phyloP scores from a whole-genome alignment of 352 stramenopile genomes.

The Pythium sp. region DNA sequence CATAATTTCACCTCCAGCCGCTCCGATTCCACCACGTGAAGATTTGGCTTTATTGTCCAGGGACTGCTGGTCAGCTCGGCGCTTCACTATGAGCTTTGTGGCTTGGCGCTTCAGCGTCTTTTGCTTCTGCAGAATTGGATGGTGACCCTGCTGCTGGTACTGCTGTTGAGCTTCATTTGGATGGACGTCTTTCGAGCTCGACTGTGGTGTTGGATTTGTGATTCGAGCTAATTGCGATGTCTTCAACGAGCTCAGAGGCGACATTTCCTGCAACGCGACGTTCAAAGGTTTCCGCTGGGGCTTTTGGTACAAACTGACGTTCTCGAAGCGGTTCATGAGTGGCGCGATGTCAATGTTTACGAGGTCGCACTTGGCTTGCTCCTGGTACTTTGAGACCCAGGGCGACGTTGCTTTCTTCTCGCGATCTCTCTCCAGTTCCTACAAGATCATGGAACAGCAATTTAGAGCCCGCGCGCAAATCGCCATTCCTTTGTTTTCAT shows the following conservation, averaged over 20 bases:
- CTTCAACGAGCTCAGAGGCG: not conserved
- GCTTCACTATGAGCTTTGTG: constrained; percentile 19
- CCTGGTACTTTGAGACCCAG: constrained; percentile 23
- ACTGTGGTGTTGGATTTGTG: not conserved
- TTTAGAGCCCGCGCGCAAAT: not conserved
- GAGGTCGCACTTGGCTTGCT: constrained; percentile 31
- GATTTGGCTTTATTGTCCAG: not conserved
- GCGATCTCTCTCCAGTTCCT: constrained; percentile 3
- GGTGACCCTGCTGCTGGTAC: not conserved
- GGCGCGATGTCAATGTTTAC: constrained; percentile 27
- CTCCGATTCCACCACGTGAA: not conserved
- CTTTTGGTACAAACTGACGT: constrained; percentile 29
- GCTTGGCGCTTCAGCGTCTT: constrained; percentile 18
- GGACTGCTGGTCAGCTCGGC: not conserved
- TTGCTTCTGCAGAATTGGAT: not conserved
- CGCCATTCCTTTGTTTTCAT: not conserved
- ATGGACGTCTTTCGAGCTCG: not conserved
- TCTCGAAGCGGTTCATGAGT: constrained; percentile 35
- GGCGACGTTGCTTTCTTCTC: constrained; percentile 9
- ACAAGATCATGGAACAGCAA: not conserved
- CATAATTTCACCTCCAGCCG: not conserved
- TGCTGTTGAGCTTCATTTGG: not conserved
- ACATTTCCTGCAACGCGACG: constrained; percentile 30
- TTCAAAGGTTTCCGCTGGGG: constrained; percentile 32
- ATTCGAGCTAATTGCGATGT: not conserved